Percentiles rank a stretch among this genome's conserved stretches.
phyloP scores from a whole-genome alignment of 176 grass and related monocot genomes.

The Guadua angustifolia region DNA sequence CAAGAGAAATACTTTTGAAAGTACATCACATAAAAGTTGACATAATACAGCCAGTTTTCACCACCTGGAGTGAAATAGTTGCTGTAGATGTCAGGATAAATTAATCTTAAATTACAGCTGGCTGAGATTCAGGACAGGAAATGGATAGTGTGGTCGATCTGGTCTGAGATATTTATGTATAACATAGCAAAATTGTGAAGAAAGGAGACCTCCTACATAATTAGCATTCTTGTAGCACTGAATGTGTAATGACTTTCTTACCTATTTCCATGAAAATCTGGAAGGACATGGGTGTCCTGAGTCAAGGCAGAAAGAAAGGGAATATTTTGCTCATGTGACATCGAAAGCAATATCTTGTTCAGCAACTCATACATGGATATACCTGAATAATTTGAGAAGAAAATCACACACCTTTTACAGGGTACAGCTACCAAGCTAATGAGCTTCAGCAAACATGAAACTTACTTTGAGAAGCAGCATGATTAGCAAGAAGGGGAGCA shows the following conservation, averaged over 20 bases:
- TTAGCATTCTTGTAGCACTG: conserved; percentile 2
- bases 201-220: conserved; percentile 3
- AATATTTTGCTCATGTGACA: conserved; percentile 63
- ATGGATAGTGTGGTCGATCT: background rate
- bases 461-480: conserved; percentile 79
- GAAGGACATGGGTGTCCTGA: conserved; percentile 84
- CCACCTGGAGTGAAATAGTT: background rate
- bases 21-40: background rate
- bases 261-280: conserved; percentile 95
- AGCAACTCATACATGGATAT: conserved; percentile 83
- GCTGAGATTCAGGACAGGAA: background rate
- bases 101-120: background rate
- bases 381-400: conserved; percentile 55
- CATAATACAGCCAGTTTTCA: conserved; percentile 3
- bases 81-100: background rate
- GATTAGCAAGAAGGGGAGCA: conserved; percentile 76
- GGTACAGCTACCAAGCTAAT: background rate
- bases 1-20: conserved; percentile 23
- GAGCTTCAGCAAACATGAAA: conserved; percentile 39
- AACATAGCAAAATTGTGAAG: background rate
- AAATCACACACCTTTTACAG: conserved; percentile 22
- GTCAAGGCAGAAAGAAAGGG: conserved; percentile 85
- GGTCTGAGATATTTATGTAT: background rate
- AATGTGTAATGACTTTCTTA: conserved; percentile 43
- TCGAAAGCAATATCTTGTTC: conserved; percentile 82